Evolutionary conservation across 768 basidiomycete genomes (phyloP).

Genomic region (Leucosporidium yakuticum): DNA sequence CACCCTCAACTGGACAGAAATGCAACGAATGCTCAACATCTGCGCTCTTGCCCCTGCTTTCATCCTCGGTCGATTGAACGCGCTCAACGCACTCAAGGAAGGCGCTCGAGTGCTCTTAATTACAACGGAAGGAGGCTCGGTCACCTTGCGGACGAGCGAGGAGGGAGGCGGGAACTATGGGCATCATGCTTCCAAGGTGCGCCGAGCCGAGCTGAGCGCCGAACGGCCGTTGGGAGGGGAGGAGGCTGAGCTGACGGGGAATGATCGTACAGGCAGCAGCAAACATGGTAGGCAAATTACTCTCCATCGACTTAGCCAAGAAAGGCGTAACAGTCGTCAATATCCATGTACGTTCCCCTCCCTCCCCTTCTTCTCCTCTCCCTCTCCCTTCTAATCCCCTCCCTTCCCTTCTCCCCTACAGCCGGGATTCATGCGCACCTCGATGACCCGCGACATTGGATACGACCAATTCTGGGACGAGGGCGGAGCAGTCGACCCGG

Average conservation of each 20-base stretch:
- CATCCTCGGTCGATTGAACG: conserved; percentile 42
- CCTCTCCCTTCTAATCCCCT: background rate
- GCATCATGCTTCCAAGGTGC: conserved; percentile 50
- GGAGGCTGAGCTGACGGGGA: too few species aligned
- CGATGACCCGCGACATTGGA: conserved; percentile 50
- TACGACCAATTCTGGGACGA: conserved; percentile 49
- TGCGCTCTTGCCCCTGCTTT: conserved; percentile 50
- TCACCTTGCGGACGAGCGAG: conserved; percentile 47
- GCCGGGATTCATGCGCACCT: conserved; percentile 53
- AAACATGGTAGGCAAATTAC: conserved; percentile 51
- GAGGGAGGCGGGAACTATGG: conserved; percentile 53
- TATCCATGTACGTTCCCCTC: conserved; percentile 47
- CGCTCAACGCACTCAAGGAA: conserved; percentile 38
- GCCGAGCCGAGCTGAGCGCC: too few species aligned
- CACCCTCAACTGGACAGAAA: conserved; percentile 28
- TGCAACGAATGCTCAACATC: conserved; percentile 51
- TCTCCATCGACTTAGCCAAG: conserved; percentile 47
- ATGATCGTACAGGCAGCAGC: conserved; percentile 26
- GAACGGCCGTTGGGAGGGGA: too few species aligned
- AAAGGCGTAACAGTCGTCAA: conserved; percentile 47
- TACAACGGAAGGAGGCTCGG: conserved; percentile 51
- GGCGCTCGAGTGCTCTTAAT: conserved; percentile 48
- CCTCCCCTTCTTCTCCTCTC: background rate
- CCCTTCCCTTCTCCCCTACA: conserved; percentile 23
- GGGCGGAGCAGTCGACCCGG: conserved; percentile 52